These are phyloP conservation scores for Yamadazyma insecticola DNA, from an alignment of 805 yeast genomes.

Conservation along the genomic window DNA sequence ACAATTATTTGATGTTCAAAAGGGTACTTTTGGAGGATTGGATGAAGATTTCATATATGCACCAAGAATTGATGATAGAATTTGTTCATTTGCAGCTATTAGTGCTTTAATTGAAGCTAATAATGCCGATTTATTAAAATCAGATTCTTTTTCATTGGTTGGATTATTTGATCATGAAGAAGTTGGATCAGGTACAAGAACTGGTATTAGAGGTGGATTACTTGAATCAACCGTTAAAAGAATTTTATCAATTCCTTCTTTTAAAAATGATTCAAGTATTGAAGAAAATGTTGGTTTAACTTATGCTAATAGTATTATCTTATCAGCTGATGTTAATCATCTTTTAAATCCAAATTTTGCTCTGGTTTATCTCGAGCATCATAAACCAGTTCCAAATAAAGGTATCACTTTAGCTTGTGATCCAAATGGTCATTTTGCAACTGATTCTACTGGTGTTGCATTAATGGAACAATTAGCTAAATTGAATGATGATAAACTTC, in stretches of 20 bases:
- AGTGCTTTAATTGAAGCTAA: constrained; percentile 47
- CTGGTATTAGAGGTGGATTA: constrained; percentile 78
- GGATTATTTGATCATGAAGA: constrained; percentile 79
- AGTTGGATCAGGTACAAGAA: constrained; percentile 74
- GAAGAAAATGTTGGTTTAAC: constrained; percentile 32
- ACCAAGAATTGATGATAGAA: constrained; percentile 82
- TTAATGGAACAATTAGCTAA: constrained; percentile 67
- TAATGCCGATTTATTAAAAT: constrained; percentile 15
- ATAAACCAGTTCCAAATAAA: constrained; percentile 73
- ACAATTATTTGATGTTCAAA: constrained; percentile 78
- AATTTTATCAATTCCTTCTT: constrained; percentile 32
- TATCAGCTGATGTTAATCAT: constrained; percentile 84
- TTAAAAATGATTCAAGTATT: constrained; percentile 13
- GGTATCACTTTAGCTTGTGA: constrained; percentile 72
- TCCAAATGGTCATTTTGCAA: constrained; percentile 80
- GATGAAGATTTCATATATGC: constrained; percentile 64
- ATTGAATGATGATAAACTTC: constrained; percentile 59
- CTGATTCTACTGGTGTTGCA: constrained; percentile 71
- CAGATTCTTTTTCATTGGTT: constrained; percentile 49
- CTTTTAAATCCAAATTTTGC: constrained; percentile 75
- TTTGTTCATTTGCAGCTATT: constrained; percentile 73
- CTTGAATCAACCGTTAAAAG: constrained; percentile 63
- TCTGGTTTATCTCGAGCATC: constrained; percentile 67
- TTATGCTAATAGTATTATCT: constrained; percentile 71
- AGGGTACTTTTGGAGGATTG: constrained; percentile 74